A percentile compares a stretch with the other conserved stretches of the same genome.
Evolutionary conservation across 176 grass and related monocot genomes (phyloP).

Genomic region (Oropetium thomaeum): DNA sequence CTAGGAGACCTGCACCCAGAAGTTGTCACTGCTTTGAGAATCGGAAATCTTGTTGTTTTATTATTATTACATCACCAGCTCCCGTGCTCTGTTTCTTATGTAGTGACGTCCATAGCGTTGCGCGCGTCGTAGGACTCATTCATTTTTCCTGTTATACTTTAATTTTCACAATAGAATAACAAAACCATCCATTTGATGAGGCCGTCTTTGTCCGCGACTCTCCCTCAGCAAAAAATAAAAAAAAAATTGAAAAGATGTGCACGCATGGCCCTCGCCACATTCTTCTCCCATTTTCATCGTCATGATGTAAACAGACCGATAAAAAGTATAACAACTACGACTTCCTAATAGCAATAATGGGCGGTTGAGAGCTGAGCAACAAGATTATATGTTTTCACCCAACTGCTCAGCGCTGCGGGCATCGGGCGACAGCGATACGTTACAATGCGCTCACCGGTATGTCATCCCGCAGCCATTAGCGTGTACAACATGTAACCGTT

Average conservation of each 20-base stretch:
- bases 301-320: neutral
- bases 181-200: neutral
- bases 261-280: constrained; percentile 16
- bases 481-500: constrained; percentile 18
- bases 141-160: neutral
- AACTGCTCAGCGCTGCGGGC: neutral
- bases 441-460: neutral
- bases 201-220: neutral
- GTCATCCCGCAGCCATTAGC: neutral
- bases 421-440: neutral
- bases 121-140: too few species aligned
- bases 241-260: too few species aligned
- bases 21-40: constrained; percentile 15
- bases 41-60: constrained; percentile 16
- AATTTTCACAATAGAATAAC: too few species aligned
- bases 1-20: constrained; percentile 14
- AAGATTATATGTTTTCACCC: neutral
- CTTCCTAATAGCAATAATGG: constrained; percentile 1
- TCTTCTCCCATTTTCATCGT: constrained; percentile 1
- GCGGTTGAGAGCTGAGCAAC: neutral
- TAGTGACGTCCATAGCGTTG: too few species aligned
- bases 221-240: too few species aligned
- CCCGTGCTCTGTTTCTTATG: neutral
- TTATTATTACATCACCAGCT: neutral
- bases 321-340: neutral